phyloP scores from a whole-genome alignment of 208 protist species.

The Trypanosoma melophagium region DNA sequence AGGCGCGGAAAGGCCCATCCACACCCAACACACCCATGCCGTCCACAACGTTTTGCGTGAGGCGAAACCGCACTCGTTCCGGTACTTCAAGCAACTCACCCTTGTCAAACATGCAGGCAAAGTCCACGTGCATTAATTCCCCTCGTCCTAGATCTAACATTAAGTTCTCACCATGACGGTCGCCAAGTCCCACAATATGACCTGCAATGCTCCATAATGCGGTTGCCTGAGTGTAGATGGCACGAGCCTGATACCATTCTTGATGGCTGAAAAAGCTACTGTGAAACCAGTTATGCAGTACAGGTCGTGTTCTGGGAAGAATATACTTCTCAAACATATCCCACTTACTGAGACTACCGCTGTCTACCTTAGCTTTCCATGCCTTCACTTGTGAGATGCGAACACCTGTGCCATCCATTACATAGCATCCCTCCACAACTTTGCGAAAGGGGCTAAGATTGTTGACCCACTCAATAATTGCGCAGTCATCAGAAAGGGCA shows the following conservation, averaged over 20 bases:
- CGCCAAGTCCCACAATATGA: constrained; percentile 93
- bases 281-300: constrained; percentile 95
- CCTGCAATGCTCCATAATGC: constrained; percentile 96
- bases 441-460: constrained; percentile 78
- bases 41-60: constrained; percentile 97
- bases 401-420: constrained; percentile 61
- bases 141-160: constrained; percentile 88
- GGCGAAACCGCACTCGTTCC: constrained; percentile 96
- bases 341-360: constrained; percentile 53
- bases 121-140: constrained; percentile 94
- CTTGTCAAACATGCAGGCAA: constrained; percentile 97
- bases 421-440: constrained; percentile 82
- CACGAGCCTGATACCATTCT: constrained; percentile 89
- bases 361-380: constrained; percentile 70
- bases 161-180: constrained; percentile 96
- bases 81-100: constrained; percentile 92
- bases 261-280: constrained; percentile 82
- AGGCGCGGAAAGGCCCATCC: constrained; percentile 89
- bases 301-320: constrained; percentile 70
- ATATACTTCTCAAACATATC: constrained; percentile 81
- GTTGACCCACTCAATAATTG: constrained; percentile 96
- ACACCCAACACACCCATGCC: constrained; percentile 92
- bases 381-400: constrained; percentile 57
- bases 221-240: constrained; percentile 82
- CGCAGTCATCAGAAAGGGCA: constrained; percentile 90